Conservation (phyloP, 495 filamentous ascomycete genomes). For the Aspergillus kassunensis region DNA sequence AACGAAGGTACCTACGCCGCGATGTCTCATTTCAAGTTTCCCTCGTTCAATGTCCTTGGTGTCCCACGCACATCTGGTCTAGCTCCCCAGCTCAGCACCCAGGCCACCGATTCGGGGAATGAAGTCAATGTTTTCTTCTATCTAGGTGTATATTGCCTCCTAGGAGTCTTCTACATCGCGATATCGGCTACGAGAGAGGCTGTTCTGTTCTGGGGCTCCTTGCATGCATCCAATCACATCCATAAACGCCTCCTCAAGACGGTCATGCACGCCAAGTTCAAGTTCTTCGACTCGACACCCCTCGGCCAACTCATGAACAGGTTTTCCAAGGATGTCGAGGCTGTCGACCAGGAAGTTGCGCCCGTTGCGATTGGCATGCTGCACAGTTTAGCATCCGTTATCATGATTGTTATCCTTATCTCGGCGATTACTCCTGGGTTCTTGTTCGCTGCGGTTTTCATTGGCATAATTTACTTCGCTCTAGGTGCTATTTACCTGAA, state of each 20-base stretch:
- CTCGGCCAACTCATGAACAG: conserved; percentile 97
- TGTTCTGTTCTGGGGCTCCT: conserved; percentile 86
- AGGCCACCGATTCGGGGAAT: conserved; percentile 14
- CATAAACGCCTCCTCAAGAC: conserved; percentile 74
- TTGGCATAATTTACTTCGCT: conserved; percentile 74
- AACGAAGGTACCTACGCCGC: conserved; percentile 39
- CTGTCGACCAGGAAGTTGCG: conserved; percentile 93
- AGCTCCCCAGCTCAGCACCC: conserved; percentile 26
- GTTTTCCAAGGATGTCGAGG: conserved; percentile 96
- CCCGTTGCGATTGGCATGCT: conserved; percentile 79
- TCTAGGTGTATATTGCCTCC: conserved; percentile 72
- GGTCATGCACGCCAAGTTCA: conserved; percentile 85
- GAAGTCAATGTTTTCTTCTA: conserved; percentile 82
- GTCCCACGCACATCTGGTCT: conserved; percentile 34
- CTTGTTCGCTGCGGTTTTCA: conserved; percentile 81
- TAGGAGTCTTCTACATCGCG: conserved; percentile 68
- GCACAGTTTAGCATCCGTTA: conserved; percentile 63
- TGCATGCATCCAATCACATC: conserved; percentile 82
- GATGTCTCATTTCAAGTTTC: conserved; percentile 35
- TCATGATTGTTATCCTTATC: conserved; percentile 90
- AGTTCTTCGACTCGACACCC: conserved; percentile 97
- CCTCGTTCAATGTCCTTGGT: conserved; percentile 39
- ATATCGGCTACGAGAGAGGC: conserved; percentile 76
- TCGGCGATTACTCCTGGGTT: conserved; percentile 89
- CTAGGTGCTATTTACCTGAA: conserved; percentile 86